Evolutionary conservation across 2,329 filamentous ascomycete genomes (phyloP), one percentile per base, ranked within the genome.

Genomic region (Endocalyx cinctus): DNA sequence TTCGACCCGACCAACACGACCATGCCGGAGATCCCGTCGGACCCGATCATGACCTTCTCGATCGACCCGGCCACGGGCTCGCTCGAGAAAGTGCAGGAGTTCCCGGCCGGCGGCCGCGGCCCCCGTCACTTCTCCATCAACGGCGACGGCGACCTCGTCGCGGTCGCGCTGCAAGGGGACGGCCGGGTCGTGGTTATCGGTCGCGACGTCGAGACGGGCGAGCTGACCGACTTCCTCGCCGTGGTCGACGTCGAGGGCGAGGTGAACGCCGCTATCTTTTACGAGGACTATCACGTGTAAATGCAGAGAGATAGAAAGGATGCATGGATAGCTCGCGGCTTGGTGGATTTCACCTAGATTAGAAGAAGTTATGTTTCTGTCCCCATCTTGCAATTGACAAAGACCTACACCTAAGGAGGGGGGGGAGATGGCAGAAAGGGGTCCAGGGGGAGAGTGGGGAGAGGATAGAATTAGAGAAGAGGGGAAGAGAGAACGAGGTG

Each of bases 61-160:
- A 72, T 86, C 44, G 59, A 77, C 46, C 38, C 50, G 2, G 42
- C 52, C 11, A 71, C 69, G n/a, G 82, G 81, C 6, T 63, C 58
- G 2, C 64, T 87, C 17, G 58, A 51, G 1, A 69, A 76, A 35
- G 54, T 75, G 4, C 72, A 82, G 46, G 65, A 77, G 17, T 70
- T 70, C n/a, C 67, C 82, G 0, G 72, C 78, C 1, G 80, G 81
- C 30, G 85, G 85, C 3, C 56, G 62, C 6, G 72, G 69, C 35
- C 84, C 85, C 1, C 70, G 84, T 15, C 80, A 83, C 25, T 83
- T 86, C 55, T 72, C 70, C 31, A 59, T 86, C 36, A 87, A 82
- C 56, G 69, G 67, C 41, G 72, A 69, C 10, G 84, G 83, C 1
- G 69, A 69, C 34, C 59, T 82, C 38, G 60, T 87, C 4, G 83